Percentiles rank a stretch among this genome's conserved stretches.
Evolutionary conservation across 805 yeast species (phyloP).

Genomic region (Starmerella sp.): DNA sequence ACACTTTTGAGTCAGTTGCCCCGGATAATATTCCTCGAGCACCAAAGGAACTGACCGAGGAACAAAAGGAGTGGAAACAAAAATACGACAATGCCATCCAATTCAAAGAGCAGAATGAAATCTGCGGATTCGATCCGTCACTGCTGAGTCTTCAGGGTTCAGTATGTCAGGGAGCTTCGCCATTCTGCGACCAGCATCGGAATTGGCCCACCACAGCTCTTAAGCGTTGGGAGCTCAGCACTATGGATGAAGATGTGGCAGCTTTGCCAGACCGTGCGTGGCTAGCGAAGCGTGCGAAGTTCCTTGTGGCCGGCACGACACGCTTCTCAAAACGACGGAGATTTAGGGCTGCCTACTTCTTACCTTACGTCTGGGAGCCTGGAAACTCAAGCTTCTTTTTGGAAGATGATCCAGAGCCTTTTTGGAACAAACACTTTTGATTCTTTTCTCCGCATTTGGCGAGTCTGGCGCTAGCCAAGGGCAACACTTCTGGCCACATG

Average conservation of each 20-base stretch:
- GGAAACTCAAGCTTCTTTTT: slow-evolving; percentile 8
- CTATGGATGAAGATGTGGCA: not conserved
- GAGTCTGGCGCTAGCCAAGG: too few species aligned
- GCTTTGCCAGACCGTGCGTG: slow-evolving; percentile 7
- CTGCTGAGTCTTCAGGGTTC: not conserved
- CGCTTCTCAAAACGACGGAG: slow-evolving; percentile 6
- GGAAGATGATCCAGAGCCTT: slow-evolving; percentile 9
- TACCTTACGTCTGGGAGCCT: slow-evolving; percentile 13
- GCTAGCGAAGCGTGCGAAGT: slow-evolving; percentile 8
- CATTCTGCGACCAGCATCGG: slow-evolving; percentile 4
- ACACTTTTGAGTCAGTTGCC: not conserved
- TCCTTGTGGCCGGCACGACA: slow-evolving; percentile 11
- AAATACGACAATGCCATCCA: not conserved
- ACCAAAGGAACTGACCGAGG: not conserved
- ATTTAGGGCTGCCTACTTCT: slow-evolving; percentile 5
- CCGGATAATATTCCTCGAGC: slow-evolving; percentile 4
- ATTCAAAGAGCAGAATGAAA: not conserved
- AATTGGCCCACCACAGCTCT: slow-evolving; percentile 7
- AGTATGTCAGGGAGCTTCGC: not conserved
- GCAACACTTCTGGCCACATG: too few species aligned
- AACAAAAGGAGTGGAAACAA: not conserved
- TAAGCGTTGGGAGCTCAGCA: not conserved
- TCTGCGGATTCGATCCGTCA: slow-evolving; percentile 8
- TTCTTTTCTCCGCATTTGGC: too few species aligned
- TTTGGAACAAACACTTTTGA: slow-evolving; percentile 13